These are phyloP conservation scores for Penicillium sumatraense DNA, from an alignment of 2,329 filamentous ascomycete genomes.

Conservation along the genomic window DNA sequence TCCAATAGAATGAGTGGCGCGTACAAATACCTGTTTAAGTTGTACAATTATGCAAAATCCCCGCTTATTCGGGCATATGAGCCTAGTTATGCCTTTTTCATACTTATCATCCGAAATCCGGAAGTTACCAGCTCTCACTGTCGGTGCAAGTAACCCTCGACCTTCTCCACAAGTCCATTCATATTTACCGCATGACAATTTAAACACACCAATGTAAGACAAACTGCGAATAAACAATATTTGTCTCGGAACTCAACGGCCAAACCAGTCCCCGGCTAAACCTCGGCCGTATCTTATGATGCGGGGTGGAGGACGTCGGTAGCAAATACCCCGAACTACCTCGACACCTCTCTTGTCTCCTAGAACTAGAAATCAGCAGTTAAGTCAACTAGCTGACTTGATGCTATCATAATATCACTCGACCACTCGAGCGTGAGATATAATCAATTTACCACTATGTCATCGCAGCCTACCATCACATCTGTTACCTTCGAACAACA, in stretches of 20 bases:
- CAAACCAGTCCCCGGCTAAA: background rate
- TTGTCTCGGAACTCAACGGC: background rate
- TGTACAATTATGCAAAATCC: too few species aligned
- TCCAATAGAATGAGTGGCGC: too few species aligned
- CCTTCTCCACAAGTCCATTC: too few species aligned
- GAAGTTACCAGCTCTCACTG: too few species aligned
- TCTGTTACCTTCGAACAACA: conserved; percentile 20
- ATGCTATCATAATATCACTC: background rate
- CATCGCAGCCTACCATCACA: conserved; percentile 8
- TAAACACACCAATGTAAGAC: too few species aligned
- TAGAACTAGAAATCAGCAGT: conserved; percentile 34
- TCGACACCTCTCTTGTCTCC: background rate
- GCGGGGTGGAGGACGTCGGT: background rate
- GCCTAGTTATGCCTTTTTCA: too few species aligned
- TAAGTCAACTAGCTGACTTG: background rate
- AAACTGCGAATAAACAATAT: background rate
- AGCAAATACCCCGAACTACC: background rate
- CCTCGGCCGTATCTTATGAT: background rate
- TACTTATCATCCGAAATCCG: too few species aligned
- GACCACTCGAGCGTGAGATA: background rate
- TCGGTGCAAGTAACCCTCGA: too few species aligned
- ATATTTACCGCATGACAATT: too few species aligned
- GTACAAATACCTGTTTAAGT: too few species aligned
- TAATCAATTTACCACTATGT: background rate
- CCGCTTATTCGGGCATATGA: too few species aligned